Evolutionary conservation across 768 basidiomycete genomes (phyloP), one percentile per base, ranked within the genome.

Genomic region (Cystobasidium tubakii): DNA sequence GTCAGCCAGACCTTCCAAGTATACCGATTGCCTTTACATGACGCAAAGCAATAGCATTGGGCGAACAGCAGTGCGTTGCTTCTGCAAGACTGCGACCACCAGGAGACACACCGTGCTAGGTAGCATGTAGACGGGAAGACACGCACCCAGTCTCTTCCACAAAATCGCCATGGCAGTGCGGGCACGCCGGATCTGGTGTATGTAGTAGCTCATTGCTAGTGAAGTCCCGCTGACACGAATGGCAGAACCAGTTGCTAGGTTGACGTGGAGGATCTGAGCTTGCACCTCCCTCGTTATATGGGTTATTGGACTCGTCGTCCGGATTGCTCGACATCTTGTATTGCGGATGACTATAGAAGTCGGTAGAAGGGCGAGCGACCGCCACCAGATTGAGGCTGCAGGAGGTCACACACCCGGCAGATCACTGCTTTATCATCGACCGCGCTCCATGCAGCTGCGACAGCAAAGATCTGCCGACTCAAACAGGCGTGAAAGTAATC

Each of bases 131-230:
- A 12, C 29, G 13, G 13, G 23, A 29, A n/a, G 6, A 27, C 33
- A 42, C 69, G n/a, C 69, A 71, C 69, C 44, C 55, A 4, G 44
- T 71, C 69, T 60, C 33, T 25, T 71, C 69, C 21, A 71, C 29
- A 33, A 71, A 71, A 12, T 27, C 39, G 29, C 69, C 69, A 6
- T 36, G n/a, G 44, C 69, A 71, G 15, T 34, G 23, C n/a, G 69
- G 69, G 36, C 69, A 71, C 39, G 69, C 39, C 27, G 46, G 66
- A 7, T 67, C 66, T 31, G 66, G 66, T 27, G 44, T 53, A 9
- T 31, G 29, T 13, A 57, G 50, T 25, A 60, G 27, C 15, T 71
- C 69, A 34, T 23, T 36, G 25, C n/a, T 31, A 4, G 29, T 27
- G 31, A 71, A 27, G 39, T 71, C 69, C 25, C 36, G 34, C 55